These are phyloP conservation scores for Magnolia officinalis DNA, from an alignment of 164 flowering plant genomes.

Conservation along the genomic window DNA sequence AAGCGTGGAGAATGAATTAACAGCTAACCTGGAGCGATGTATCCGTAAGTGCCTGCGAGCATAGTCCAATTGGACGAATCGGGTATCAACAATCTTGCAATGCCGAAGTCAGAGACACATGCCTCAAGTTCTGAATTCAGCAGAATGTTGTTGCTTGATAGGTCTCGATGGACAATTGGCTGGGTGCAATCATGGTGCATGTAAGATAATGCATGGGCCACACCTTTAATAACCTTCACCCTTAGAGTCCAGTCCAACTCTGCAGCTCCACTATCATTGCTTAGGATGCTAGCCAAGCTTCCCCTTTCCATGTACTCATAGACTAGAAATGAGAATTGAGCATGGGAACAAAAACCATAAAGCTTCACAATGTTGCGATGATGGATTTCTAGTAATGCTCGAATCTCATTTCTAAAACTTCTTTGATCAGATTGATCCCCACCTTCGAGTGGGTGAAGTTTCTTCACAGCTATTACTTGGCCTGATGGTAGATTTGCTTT, in stretches of 20 bases:
- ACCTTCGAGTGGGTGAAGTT: conserved; percentile 29
- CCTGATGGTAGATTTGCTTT: conserved; percentile 40
- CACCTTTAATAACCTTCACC: conserved; percentile 50
- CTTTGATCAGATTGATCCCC: conserved; percentile 4
- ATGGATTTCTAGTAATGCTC: conserved; percentile 41
- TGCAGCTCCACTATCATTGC: conserved; percentile 13
- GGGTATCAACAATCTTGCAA: conserved; percentile 42
- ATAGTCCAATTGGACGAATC: conserved; percentile 50
- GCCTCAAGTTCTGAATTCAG: conserved; percentile 45
- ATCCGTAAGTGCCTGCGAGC: conserved; percentile 61
- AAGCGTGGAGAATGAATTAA: too few relatives aligned
- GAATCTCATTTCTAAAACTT: conserved; percentile 59
- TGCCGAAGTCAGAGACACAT: conserved; percentile 61
- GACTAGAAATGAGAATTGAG: conserved; percentile 42
- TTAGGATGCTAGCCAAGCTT: conserved; percentile 39
- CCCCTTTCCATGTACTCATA: conserved; percentile 62
- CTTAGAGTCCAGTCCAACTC: conserved; percentile 47
- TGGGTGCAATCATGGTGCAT: conserved; percentile 67
- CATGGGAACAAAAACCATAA: conserved; percentile 48
- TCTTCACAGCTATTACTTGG: conserved; percentile 55
- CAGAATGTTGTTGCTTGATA: conserved; percentile 49
- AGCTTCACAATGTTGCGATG: conserved; percentile 70
- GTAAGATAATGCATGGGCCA: conserved; percentile 68
- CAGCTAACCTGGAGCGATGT: conserved; percentile 63
- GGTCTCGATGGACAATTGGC: conserved; percentile 60